These are phyloP conservation scores for Aspergillus sojae DNA, from an alignment of 2,329 filamentous ascomycete genomes.

Conservation along the genomic window DNA sequence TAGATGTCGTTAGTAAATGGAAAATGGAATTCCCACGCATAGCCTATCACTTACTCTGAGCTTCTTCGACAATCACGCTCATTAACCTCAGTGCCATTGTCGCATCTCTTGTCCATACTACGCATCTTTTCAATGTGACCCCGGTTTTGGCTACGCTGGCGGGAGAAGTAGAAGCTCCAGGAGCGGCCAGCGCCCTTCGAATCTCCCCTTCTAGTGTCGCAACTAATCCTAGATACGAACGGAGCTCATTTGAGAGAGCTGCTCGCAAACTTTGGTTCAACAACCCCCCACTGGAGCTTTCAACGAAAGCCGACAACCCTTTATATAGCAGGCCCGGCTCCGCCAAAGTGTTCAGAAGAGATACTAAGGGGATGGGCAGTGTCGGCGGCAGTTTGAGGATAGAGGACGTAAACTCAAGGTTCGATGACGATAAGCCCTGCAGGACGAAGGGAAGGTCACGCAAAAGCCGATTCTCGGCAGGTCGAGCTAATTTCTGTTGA, in stretches of 20 bases:
- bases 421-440: constrained; percentile 86
- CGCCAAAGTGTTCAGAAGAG: constrained; percentile 83
- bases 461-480: constrained; percentile 67
- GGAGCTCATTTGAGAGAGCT: constrained; percentile 80
- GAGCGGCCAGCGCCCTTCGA: constrained; percentile 72
- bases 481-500: constrained; percentile 56
- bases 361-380: constrained; percentile 81
- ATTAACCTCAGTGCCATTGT: constrained; percentile 93
- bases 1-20: constrained; percentile 24
- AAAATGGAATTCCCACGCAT: constrained; percentile 5
- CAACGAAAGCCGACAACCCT: constrained; percentile 76
- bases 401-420: constrained; percentile 72
- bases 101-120: constrained; percentile 96
- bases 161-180: constrained; percentile 62
- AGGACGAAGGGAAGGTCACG: constrained; percentile 89
- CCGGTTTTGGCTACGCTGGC: constrained; percentile 79
- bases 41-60: constrained; percentile 61
- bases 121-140: constrained; percentile 91
- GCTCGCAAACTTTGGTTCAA: constrained; percentile 89
- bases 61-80: constrained; percentile 91
- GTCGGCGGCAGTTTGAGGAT: constrained; percentile 75
- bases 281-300: constrained; percentile 78
- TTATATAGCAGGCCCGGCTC: constrained; percentile 93
- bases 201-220: constrained; percentile 94
- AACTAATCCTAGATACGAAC: constrained; percentile 86